phyloP scores from a whole-genome alignment of 148 eudicot species.

The Chenopodium berlandieri region DNA sequence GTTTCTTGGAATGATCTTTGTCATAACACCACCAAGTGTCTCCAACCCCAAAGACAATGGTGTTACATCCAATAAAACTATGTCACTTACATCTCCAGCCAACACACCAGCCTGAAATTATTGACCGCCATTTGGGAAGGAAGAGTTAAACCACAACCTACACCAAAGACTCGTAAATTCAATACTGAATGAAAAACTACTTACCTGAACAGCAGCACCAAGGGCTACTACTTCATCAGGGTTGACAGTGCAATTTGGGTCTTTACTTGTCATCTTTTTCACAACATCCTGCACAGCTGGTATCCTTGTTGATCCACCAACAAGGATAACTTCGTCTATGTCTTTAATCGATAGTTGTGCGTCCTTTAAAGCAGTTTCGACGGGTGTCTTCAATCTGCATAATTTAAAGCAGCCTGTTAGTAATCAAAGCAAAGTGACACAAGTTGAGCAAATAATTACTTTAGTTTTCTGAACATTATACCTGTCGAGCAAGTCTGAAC shows the following conservation, averaged over 20 bases:
- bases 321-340: constrained; percentile 72
- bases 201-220: constrained; percentile 81
- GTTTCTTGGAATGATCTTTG: constrained; percentile 65
- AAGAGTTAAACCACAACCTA: background rate
- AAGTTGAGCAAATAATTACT: background rate
- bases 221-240: constrained; percentile 85
- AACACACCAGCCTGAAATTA: constrained; percentile 59
- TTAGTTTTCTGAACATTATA: constrained; percentile 8
- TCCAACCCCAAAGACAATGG: constrained; percentile 64
- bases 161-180: background rate
- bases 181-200: background rate
- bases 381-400: constrained; percentile 56
- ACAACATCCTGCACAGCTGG: constrained; percentile 69
- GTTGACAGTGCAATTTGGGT: constrained; percentile 59
- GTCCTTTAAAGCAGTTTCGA: constrained; percentile 56
- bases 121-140: background rate
- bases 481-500: constrained; percentile 93
- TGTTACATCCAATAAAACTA: constrained; percentile 61
- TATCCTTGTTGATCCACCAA: constrained; percentile 75
- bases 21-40: constrained; percentile 71
- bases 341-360: constrained; percentile 56
- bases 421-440: background rate
- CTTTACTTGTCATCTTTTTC: constrained; percentile 57
- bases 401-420: constrained; percentile 5
- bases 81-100: constrained; percentile 65